phyloP scores from a whole-genome alignment of 768 basidiomycete genomes.

The Mycena haematopus region DNA sequence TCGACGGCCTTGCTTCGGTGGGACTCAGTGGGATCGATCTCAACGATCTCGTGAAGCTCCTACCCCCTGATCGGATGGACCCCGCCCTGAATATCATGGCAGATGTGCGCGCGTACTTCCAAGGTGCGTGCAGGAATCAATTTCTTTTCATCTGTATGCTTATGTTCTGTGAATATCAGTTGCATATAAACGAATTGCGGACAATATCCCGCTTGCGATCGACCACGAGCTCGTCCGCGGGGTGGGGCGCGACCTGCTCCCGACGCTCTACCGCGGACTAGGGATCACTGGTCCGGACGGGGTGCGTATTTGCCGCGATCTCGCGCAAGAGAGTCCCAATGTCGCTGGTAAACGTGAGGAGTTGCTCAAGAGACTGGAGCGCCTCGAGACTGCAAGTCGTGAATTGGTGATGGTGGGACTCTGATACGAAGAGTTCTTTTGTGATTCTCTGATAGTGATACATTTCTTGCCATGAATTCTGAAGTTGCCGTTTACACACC shows the following conservation, averaged over 20 bases:
- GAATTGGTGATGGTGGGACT: constrained; percentile 41
- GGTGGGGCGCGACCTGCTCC: constrained; percentile 51
- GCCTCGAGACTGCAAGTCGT: constrained; percentile 51
- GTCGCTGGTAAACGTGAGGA: constrained; percentile 54
- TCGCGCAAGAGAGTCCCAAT: constrained; percentile 56
- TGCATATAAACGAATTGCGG: constrained; percentile 48
- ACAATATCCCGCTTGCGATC: constrained; percentile 62
- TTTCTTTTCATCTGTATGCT: neutral
- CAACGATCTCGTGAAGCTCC: constrained; percentile 43
- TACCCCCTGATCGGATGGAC: constrained; percentile 44
- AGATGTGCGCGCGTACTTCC: constrained; percentile 57
- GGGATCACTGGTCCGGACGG: constrained; percentile 58
- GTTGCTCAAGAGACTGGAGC: constrained; percentile 54
- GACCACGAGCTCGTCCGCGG: constrained; percentile 64
- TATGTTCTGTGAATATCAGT: neutral
- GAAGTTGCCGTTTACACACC: no score
- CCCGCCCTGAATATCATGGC: constrained; percentile 55
- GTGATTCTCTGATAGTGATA: no score
- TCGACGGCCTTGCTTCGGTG: constrained; percentile 28
- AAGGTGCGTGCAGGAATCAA: constrained; percentile 45
- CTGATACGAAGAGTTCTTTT: no score
- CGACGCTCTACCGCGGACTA: constrained; percentile 53
- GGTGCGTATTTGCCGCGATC: constrained; percentile 52
- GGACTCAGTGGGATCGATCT: constrained; percentile 35
- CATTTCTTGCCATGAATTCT: no score